Evolutionary conservation across 2,329 filamentous ascomycete genomes (phyloP).

Genomic region (Metarhizium anisopliae): DNA sequence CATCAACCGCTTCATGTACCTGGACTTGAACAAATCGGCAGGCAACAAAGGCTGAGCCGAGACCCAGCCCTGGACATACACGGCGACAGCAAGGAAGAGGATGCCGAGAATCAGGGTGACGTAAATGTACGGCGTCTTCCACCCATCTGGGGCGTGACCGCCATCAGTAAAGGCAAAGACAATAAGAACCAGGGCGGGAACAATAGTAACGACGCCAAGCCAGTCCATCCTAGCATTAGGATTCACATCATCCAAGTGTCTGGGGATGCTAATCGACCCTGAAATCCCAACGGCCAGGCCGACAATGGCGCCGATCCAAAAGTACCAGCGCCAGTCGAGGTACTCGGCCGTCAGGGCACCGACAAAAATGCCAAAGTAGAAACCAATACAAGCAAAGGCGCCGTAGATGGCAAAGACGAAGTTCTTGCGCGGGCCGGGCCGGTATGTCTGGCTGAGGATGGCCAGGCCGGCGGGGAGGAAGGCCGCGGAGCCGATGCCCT

Average conservation of each 20-base stretch:
- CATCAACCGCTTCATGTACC: constrained; percentile 57
- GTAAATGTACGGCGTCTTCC: constrained; percentile 66
- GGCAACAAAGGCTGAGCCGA: constrained; percentile 61
- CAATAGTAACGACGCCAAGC: constrained; percentile 50
- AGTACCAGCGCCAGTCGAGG: constrained; percentile 59
- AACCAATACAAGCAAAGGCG: constrained; percentile 48
- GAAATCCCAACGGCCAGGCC: constrained; percentile 38
- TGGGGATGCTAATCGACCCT: constrained; percentile 30
- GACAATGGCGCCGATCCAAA: constrained; percentile 50
- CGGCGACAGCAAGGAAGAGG: constrained; percentile 47
- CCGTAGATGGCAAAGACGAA: constrained; percentile 53
- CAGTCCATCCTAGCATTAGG: constrained; percentile 53
- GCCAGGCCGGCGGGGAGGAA: constrained; percentile 61
- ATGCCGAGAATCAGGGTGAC: constrained; percentile 55
- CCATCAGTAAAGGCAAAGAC: constrained; percentile 70
- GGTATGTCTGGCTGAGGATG: constrained; percentile 60
- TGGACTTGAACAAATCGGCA: constrained; percentile 57
- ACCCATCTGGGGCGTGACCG: constrained; percentile 57
- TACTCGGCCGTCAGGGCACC: constrained; percentile 54
- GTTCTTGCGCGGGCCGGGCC: constrained; percentile 65
- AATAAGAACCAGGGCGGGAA: constrained; percentile 57
- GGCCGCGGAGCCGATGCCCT: constrained; percentile 65
- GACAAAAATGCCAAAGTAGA: constrained; percentile 59
- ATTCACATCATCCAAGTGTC: constrained; percentile 17
- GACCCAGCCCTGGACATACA: constrained; percentile 67